Percentiles rank a stretch among this genome's conserved stretches.
phyloP scores from a whole-genome alignment of 352 stramenopile species.

The Bremia lactucae region DNA sequence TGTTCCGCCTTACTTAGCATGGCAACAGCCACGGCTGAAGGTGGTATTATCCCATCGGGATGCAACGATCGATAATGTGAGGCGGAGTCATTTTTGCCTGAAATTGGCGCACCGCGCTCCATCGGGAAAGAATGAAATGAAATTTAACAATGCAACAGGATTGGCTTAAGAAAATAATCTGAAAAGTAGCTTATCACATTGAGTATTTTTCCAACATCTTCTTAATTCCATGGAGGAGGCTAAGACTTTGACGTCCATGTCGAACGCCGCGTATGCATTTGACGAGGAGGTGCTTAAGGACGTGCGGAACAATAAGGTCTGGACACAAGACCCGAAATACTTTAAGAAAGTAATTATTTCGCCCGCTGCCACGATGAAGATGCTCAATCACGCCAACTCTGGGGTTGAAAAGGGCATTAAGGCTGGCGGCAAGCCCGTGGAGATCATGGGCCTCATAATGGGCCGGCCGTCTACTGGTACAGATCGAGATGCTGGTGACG shows the following conservation, averaged over 20 bases:
- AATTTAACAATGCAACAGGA: neutral
- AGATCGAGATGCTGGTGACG: conserved; percentile 78
- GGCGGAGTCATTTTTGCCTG: conserved; percentile 4
- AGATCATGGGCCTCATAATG: conserved; percentile 99
- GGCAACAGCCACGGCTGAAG: conserved; percentile 27
- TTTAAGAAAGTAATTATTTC: conserved; percentile 94
- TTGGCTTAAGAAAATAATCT: no score
- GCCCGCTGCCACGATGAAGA: conserved; percentile 91
- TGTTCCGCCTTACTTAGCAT: conserved; percentile 59
- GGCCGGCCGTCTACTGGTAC: conserved; percentile 84
- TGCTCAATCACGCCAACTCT: conserved; percentile 95
- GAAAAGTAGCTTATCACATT: conserved; percentile 3
- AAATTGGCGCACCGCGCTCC: conserved; percentile 10
- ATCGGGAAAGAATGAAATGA: conserved; percentile 16
- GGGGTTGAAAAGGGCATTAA: conserved; percentile 98
- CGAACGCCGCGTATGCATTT: conserved; percentile 68
- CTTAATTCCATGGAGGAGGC: conserved; percentile 18
- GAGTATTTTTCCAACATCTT: conserved; percentile 10
- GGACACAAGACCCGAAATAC: conserved; percentile 90
- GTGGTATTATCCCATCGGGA: conserved; percentile 1
- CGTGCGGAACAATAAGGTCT: conserved; percentile 80
- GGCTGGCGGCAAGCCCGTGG: conserved; percentile 90
- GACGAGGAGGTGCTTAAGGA: conserved; percentile 81
- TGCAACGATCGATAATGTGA: neutral
- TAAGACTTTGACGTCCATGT: conserved; percentile 18